These are phyloP conservation scores for Rhizophlyctis rosea DNA, from an alignment of 192 early-diverging fungal genomes.

Conservation along the genomic window DNA sequence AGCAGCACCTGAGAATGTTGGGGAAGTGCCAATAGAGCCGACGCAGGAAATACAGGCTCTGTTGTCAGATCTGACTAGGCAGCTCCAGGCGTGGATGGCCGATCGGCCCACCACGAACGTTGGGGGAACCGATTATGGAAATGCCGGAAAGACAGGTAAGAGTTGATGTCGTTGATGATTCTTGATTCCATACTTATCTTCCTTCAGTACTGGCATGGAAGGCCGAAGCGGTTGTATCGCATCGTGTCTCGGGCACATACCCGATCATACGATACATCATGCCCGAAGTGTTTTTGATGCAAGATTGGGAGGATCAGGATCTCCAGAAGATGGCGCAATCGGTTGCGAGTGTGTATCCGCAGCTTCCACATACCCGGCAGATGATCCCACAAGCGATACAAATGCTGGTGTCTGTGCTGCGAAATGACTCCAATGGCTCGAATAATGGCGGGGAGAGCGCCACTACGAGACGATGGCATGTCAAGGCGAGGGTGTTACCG, in stretches of 20 bases:
- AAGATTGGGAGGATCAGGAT: conserved; percentile 71
- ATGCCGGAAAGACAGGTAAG: conserved; percentile 72
- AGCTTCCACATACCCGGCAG: conserved; percentile 48
- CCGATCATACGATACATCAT: conserved; percentile 51
- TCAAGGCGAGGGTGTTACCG: conserved; percentile 73
- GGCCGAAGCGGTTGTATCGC: conserved; percentile 50
- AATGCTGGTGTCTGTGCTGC: conserved; percentile 53
- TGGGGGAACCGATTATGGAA: conserved; percentile 56
- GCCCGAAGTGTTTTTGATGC: conserved; percentile 64
- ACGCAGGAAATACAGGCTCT: background rate
- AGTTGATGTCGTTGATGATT: background rate
- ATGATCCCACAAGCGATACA: conserved; percentile 51
- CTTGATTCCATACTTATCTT: conserved; percentile 3
- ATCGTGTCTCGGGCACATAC: conserved; percentile 53
- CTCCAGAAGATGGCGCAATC: conserved; percentile 56
- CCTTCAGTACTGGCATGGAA: conserved; percentile 65
- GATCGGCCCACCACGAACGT: background rate
- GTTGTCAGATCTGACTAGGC: background rate
- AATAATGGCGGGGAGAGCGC: background rate
- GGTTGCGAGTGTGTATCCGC: conserved; percentile 49
- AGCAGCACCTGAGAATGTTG: background rate
- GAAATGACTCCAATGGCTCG: background rate
- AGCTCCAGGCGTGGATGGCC: background rate
- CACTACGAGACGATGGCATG: conserved; percentile 67
- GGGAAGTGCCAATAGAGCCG: background rate